phyloP scores from a whole-genome alignment of 805 yeast genomes.

The Kluyveromyces dobzhanskii region DNA sequence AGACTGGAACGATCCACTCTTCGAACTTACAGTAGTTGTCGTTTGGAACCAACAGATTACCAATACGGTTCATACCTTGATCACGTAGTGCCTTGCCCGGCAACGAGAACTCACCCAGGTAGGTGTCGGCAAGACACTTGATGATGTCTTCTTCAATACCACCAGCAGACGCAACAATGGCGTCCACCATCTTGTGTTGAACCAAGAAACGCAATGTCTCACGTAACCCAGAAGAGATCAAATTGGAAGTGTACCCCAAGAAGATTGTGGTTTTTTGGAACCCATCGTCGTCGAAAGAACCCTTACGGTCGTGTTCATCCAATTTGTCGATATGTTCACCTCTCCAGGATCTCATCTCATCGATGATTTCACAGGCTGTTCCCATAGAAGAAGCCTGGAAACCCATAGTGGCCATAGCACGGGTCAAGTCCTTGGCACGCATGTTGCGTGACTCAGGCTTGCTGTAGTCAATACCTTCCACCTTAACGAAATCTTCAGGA shows the following conservation, averaged over 20 bases:
- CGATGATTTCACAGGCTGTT: conserved; percentile 84
- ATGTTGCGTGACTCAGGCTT: conserved; percentile 66
- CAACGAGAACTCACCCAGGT: conserved; percentile 81
- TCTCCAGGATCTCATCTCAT: conserved; percentile 90
- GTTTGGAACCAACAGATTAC: conserved; percentile 92
- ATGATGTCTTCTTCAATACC: conserved; percentile 97
- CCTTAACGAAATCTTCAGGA: conserved; percentile 69
- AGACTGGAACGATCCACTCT: conserved; percentile 96
- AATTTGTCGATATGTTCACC: conserved; percentile 66
- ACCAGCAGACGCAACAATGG: conserved; percentile 95
- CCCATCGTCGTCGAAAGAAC: conserved; percentile 71
- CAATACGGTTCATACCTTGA: conserved; percentile 96
- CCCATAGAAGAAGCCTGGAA: conserved; percentile 88
- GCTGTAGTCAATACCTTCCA: conserved; percentile 85
- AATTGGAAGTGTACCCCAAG: conserved; percentile 92
- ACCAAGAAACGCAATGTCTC: conserved; percentile 84
- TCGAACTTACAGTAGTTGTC: conserved; percentile 96
- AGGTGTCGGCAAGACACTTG: conserved; percentile 94
- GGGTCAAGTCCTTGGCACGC: conserved; percentile 69
- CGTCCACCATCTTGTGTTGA: conserved; percentile 90
- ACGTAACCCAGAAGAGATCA: conserved; percentile 90
- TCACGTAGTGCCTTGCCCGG: conserved; percentile 80
- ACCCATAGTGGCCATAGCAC: conserved; percentile 90
- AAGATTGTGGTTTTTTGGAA: conserved; percentile 83
- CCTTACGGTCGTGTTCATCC: conserved; percentile 62